Conservation (phyloP, 805 yeast genomes). For the Yueomyces sp. region DNA sequence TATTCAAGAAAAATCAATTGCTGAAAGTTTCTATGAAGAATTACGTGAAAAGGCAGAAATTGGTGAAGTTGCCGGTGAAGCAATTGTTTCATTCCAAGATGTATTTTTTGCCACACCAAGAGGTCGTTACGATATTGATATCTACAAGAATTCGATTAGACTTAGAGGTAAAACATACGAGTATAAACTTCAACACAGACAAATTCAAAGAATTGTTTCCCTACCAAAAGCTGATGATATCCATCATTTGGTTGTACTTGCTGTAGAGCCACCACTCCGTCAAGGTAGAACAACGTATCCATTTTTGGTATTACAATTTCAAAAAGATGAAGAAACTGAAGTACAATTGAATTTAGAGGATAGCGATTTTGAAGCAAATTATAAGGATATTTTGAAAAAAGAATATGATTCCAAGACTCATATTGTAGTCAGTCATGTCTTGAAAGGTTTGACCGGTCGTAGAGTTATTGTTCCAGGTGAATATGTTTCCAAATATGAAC, state of each 20-base stretch:
- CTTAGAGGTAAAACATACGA: conserved; percentile 96
- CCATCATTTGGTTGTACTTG: conserved; percentile 76
- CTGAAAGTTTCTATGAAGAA: conserved; percentile 78
- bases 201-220: conserved; percentile 80
- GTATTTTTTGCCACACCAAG: conserved; percentile 90
- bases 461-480: conserved; percentile 77
- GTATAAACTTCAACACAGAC: conserved; percentile 83
- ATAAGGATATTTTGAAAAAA: conserved; percentile 59
- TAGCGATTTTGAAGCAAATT: conserved; percentile 62
- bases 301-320: conserved; percentile 78
- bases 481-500: conserved; percentile 60
- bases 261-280: conserved; percentile 92
- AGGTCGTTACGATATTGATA: conserved; percentile 95
- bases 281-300: conserved; percentile 98
- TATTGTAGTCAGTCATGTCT: conserved; percentile 73
- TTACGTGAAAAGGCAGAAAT: conserved; percentile 87
- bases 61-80: conserved; percentile 89
- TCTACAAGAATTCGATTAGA: conserved; percentile 77
- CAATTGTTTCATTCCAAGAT: conserved; percentile 85
- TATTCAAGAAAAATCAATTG: conserved; percentile 41
- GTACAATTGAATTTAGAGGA: conserved; percentile 78
- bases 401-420: conserved; percentile 76
- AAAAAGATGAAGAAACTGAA: conserved; percentile 81
- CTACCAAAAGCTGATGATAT: conserved; percentile 90
- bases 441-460: conserved; percentile 81